Base-by-base conservation (phyloP, 306 rosid genomes). In the Medicago arabica region DNA sequence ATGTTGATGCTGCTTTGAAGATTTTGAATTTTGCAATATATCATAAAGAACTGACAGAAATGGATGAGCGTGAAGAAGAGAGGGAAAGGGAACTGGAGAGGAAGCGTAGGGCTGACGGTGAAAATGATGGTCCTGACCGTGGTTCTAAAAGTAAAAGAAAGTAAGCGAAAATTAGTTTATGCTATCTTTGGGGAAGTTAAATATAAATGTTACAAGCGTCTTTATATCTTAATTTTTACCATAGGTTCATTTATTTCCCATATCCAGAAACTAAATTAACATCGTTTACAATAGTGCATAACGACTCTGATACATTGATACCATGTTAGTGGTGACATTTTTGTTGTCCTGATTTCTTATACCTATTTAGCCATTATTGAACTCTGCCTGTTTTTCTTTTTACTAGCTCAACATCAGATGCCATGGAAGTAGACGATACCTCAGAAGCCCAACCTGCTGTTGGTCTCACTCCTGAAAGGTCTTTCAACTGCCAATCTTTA, bases 21-120 rank as follows among this genome's bases (percentile, higher is more conserved):
- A 85, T 95, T 81, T 85, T 95, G 44, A 87, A 95, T 72, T 95
- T 92, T 80, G 99, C 99, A 50, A 95, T 95, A 81, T 95, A 95
- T 85, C 99, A 95, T 75, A 86, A 83, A 80, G 99, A 95, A 79
- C 83, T 95, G 81, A 84, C 88, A 69, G 97, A 95, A 78, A 95
- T 95, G 99, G 97, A 92, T 55, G 97, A 95, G 64, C 91, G 99
- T 7, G 97, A 93, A 77, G 84, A 88, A 47, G 93, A 83, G 74
- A 87, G 93, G 79, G 98, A 88, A 72, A 86, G 77, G 67, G 97
- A 91, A 75, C 18, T 54, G 69, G 91, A 86, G 83, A 90, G 89
- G 74, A 87, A 90, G 50, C 91, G 96, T 40, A 72, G 51, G 76
- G 92, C 91, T 71, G 92, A 72, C n/a, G 67, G 72, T 41, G 92